Percentiles rank a stretch among this genome's conserved stretches.
Conservation (phyloP, 192 early-diverging fungal species). For the Entomortierella lignicola region DNA sequence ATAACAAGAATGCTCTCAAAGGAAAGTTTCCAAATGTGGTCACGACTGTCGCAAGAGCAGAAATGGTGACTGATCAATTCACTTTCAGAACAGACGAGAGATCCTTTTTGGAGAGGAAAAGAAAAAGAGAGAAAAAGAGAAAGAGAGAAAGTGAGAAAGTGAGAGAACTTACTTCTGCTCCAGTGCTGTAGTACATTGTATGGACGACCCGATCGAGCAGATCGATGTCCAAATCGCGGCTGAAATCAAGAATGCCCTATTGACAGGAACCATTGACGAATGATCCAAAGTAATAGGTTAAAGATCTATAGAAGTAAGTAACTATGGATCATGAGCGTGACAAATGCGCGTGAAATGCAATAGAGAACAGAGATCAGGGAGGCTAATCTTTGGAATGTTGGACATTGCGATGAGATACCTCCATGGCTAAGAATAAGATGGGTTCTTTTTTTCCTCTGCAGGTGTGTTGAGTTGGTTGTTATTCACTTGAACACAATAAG, state of each 20-base stretch:
- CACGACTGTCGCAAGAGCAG: neutral
- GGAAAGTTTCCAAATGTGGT: neutral
- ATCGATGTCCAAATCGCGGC: constrained; percentile 84
- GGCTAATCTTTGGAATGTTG: no score
- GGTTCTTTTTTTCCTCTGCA: neutral
- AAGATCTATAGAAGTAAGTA: neutral
- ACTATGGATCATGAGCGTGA: no score
- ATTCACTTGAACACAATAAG: neutral
- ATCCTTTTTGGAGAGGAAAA: neutral
- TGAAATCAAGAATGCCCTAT: constrained; percentile 89
- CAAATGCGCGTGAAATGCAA: no score
- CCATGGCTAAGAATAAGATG: constrained; percentile 17
- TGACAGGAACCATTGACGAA: neutral
- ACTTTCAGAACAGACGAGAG: neutral
- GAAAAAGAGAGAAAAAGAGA: no score
- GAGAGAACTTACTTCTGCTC: constrained; percentile 76
- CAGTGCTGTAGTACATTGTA: constrained; percentile 79
- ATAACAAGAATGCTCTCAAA: neutral
- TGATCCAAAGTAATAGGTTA: constrained; percentile 2
- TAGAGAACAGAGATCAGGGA: no score
- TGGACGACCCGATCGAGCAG: constrained; percentile 92
- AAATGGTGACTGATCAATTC: neutral
- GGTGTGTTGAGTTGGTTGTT: neutral
- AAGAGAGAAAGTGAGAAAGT: neutral
- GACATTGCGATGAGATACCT: constrained; percentile 11